phyloP scores from a whole-genome alignment of 495 filamentous ascomycete genomes.

The Xylaria venustula region DNA sequence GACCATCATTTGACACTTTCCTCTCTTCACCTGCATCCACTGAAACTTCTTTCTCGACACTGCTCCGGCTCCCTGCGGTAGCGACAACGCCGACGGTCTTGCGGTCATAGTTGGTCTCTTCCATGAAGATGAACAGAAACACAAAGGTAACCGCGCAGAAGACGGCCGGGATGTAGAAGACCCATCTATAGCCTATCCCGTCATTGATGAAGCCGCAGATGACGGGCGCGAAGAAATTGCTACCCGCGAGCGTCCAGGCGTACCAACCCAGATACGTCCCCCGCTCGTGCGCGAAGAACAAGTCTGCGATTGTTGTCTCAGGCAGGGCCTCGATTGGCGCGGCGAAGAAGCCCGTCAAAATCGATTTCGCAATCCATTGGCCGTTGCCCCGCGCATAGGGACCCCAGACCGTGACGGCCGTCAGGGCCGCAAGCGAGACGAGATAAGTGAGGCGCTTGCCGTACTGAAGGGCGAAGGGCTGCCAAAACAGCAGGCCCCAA shows the following conservation, averaged over 20 bases:
- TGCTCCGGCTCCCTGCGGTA: conserved; percentile 13
- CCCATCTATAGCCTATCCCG: conserved; percentile 62
- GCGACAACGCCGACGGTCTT: conserved; percentile 26
- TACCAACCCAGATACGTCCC: conserved; percentile 66
- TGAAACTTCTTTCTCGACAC: neutral
- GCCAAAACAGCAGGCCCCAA: conserved; percentile 68
- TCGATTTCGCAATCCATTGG: conserved; percentile 63
- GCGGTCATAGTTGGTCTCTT: conserved; percentile 65
- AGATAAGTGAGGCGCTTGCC: conserved; percentile 66
- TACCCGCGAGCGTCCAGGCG: conserved; percentile 59
- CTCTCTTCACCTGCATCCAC: conserved; percentile 19
- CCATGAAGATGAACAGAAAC: conserved; percentile 68
- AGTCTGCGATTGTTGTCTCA: conserved; percentile 61
- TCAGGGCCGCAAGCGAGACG: conserved; percentile 52
- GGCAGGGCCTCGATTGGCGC: conserved; percentile 64
- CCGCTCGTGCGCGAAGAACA: conserved; percentile 67
- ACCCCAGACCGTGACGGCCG: conserved; percentile 44
- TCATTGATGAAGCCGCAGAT: conserved; percentile 68
- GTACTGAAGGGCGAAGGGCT: conserved; percentile 64
- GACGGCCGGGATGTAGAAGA: conserved; percentile 65
- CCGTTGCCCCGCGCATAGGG: conserved; percentile 50
- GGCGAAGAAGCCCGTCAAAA: conserved; percentile 63
- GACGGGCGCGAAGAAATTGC: conserved; percentile 64
- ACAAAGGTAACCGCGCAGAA: conserved; percentile 54
- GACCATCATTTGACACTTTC: conserved; percentile 8